Evolutionary conservation across 2,329 filamentous ascomycete genomes (phyloP), one percentile per base, ranked within the genome.

Genomic region (Endocalyx cinctus): DNA sequence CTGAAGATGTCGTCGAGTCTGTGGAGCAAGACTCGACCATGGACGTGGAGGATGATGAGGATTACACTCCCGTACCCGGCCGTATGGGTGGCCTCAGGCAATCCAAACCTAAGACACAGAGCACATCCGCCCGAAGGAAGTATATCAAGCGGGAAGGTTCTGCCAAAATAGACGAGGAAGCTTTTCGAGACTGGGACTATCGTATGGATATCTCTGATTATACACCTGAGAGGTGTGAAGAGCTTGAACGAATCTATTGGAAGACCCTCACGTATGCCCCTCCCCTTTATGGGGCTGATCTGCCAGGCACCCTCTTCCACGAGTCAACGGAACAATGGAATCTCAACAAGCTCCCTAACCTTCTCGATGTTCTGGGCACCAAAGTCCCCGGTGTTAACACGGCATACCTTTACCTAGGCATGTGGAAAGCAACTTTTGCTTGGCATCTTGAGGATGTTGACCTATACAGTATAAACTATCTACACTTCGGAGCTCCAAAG

Each of bases 401-500:
- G 2, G 90, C 92, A 2, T 98, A 98, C 55, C 76, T 98, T 2
- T 98, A 98, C 55, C 72, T 98, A 39, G 92, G 92, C 27, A 98
- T 98, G 92, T 98, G 92, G 92, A 97, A 97, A 62, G 90, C 92
- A 10, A 97, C 92, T 0, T 98, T 98, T 58, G 92, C 92, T 7
- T 98, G 92, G 92, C 92, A 98, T 73, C 67, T 98, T 33, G 92
- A 98, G 58, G 92, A 98, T 57, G 90, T 98, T 26, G 92, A 98
- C 65, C 76, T 98, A 5, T 98, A 98, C 77, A 97, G 89, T 59
- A 98, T 98, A 72, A 98, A 98, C 66, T 98, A 96, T 59, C 88
- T 98, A 39, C 92, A 98, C 55, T 98, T 98, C 58, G 92, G 92
- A 34, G 92, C 92, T 2, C 92, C 92, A 1, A 98, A 98, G 63